A percentile compares a stretch with the other conserved stretches of the same genome.
These are phyloP conservation scores for Skeletonema potamos DNA, from an alignment of 108 stramenopile species.

Conservation along the genomic window DNA sequence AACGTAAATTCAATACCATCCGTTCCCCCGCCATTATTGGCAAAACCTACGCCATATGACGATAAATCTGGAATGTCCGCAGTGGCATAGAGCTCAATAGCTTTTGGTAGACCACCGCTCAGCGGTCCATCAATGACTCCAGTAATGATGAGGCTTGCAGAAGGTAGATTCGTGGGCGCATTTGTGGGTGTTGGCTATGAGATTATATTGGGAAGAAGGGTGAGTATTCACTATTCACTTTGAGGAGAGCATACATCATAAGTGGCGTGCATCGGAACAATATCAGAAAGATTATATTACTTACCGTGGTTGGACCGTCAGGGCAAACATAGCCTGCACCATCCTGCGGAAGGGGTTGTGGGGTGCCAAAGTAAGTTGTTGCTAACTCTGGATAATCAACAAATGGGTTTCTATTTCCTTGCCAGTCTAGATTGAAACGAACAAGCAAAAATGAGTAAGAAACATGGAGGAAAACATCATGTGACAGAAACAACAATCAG, in stretches of 20 bases:
- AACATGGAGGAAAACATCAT: background rate
- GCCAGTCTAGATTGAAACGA: conserved; percentile 38
- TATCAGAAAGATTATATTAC: too few species aligned
- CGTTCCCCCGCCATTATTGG: conserved; percentile 24
- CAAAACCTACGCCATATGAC: conserved; percentile 27
- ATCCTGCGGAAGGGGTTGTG: conserved; percentile 2
- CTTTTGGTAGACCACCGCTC: too few species aligned
- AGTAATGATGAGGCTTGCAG: too few species aligned
- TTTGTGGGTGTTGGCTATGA: background rate
- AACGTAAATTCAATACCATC: conserved; percentile 21
- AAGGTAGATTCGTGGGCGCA: background rate
- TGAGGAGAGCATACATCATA: too few species aligned
- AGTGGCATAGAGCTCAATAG: conserved; percentile 21
- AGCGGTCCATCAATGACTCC: too few species aligned
- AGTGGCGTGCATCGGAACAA: too few species aligned
- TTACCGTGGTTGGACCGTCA: too few species aligned
- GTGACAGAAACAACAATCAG: background rate
- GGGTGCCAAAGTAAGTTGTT: conserved; percentile 17
- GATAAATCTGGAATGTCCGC: conserved; percentile 20
- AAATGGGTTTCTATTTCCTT: conserved; percentile 86
- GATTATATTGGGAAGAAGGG: background rate
- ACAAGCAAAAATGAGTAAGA: background rate
- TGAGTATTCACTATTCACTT: too few species aligned
- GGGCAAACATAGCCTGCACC: conserved; percentile 37
- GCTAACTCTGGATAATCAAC: conserved; percentile 77